Percentiles rank a stretch among this genome's conserved stretches.
phyloP scores from a whole-genome alignment of 1,284 basidiomycete species.

The Amylostereum areolatum region DNA sequence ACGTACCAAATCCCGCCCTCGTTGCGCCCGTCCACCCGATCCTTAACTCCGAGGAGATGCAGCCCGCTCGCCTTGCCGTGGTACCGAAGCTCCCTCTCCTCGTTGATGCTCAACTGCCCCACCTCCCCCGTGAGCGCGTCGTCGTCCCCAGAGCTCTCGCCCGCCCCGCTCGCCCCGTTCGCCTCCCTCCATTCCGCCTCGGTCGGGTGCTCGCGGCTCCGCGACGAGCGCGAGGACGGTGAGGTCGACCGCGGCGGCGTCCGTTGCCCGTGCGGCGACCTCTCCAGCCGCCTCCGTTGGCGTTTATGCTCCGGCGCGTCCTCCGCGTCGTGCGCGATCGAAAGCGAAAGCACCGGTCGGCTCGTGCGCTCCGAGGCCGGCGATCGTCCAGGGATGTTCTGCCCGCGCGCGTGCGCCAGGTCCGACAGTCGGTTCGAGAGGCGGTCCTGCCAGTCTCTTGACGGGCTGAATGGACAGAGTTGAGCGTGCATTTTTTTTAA shows the following conservation, averaged over 20 bases:
- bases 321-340: constrained; percentile 11
- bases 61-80: constrained; percentile 79
- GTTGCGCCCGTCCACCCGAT: constrained; percentile 56
- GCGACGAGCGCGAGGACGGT: constrained; percentile 8
- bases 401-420: constrained; percentile 22
- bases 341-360: constrained; percentile 12
- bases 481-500: no score
- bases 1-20: constrained; percentile 74
- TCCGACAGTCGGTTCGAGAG: constrained; percentile 27
- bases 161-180: constrained; percentile 1
- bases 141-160: constrained; percentile 34
- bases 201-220: constrained; percentile 4
- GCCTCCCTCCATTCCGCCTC: constrained; percentile 10
- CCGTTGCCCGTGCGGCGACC: constrained; percentile 12
- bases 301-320: constrained; percentile 1
- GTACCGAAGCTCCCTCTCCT: constrained; percentile 74
- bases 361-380: constrained; percentile 7
- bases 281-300: constrained; percentile 1
- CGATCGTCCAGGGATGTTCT: constrained; percentile 4
- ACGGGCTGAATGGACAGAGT: constrained; percentile 52
- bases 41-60: constrained; percentile 63
- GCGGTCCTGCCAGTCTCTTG: constrained; percentile 74
- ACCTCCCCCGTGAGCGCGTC: constrained; percentile 64
- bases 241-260: not conserved
- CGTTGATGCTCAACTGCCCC: constrained; percentile 80